A percentile compares a stretch with the other conserved stretches of the same genome.
Conservation (phyloP, 768 basidiomycete genomes). For the Exsudoporus frostii region DNA sequence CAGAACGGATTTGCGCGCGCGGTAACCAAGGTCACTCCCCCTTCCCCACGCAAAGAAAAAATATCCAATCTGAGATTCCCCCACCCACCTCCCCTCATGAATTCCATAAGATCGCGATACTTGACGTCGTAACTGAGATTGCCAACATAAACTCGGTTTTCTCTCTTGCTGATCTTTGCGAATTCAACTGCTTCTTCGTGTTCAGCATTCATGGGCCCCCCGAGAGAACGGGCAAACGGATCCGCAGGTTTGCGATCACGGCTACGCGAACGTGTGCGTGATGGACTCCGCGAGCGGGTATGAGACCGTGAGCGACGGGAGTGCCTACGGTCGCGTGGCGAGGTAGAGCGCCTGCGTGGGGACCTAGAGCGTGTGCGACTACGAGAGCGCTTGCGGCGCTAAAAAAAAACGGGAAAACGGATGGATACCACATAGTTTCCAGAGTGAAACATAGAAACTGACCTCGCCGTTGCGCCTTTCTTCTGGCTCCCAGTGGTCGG, state of each 20-base stretch:
- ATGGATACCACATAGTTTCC: not conserved
- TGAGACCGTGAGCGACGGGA: conserved; percentile 58
- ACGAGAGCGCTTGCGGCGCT: conserved; percentile 71
- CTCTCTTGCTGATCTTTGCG: conserved; percentile 93
- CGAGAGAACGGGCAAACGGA: conserved; percentile 74
- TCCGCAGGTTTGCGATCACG: conserved; percentile 61
- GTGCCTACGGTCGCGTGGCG: conserved; percentile 56
- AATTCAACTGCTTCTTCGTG: conserved; percentile 95
- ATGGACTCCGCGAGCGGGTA: conserved; percentile 57
- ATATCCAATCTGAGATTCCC: conserved; percentile 60
- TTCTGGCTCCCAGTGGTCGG: conserved; percentile 86
- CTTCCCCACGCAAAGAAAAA: conserved; percentile 46
- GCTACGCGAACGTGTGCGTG: conserved; percentile 49
- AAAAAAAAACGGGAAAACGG: not conserved
- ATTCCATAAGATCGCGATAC: conserved; percentile 98
- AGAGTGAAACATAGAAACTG: conserved; percentile 22
- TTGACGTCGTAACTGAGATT: conserved; percentile 99
- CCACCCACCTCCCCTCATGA: conserved; percentile 99
- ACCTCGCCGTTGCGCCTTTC: conserved; percentile 72
- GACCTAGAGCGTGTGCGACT: conserved; percentile 67
- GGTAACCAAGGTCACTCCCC: conserved; percentile 30
- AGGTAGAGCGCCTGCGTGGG: conserved; percentile 59
- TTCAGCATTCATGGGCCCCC: conserved; percentile 85
- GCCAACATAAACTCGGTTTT: conserved; percentile 98
- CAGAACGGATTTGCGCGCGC: conserved; percentile 34